These are phyloP conservation scores for Xylona heveae DNA, from an alignment of 495 filamentous ascomycete species.

Conservation along the genomic window DNA sequence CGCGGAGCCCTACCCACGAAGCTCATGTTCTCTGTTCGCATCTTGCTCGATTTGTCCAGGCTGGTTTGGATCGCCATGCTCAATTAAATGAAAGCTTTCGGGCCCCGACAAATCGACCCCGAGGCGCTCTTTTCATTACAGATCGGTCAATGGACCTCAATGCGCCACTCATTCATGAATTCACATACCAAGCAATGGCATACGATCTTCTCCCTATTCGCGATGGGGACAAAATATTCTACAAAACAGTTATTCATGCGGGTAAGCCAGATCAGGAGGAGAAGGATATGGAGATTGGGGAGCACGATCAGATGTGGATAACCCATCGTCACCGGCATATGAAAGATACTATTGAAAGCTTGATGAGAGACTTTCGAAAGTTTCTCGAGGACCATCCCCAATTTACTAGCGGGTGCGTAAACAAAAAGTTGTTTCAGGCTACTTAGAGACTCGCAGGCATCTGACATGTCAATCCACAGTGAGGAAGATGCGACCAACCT, in stretches of 20 bases:
- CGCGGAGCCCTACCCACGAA: conserved; percentile 55
- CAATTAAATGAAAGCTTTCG: conserved; percentile 69
- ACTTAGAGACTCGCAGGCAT: neutral
- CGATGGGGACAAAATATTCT: conserved; percentile 73
- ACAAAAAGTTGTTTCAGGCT: neutral
- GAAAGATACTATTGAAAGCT: conserved; percentile 89
- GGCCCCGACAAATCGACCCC: conserved; percentile 53
- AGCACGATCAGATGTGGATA: conserved; percentile 84
- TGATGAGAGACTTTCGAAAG: conserved; percentile 78
- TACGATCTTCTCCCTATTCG: conserved; percentile 76
- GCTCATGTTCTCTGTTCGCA: conserved; percentile 69
- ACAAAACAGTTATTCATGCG: conserved; percentile 56
- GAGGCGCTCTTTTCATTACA: conserved; percentile 65
- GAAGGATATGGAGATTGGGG: conserved; percentile 77
- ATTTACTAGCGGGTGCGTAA: conserved; percentile 47
- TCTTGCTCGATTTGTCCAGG: conserved; percentile 79
- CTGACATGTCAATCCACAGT: conserved; percentile 15
- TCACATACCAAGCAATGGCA: conserved; percentile 96
- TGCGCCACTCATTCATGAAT: conserved; percentile 79
- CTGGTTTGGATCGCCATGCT: conserved; percentile 70
- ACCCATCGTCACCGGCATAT: conserved; percentile 87
- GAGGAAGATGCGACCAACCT: conserved; percentile 47
- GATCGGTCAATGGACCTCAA: conserved; percentile 84
- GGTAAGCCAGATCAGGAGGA: conserved; percentile 40
- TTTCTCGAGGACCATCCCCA: conserved; percentile 89